These are phyloP conservation scores for Fraxinus pennsylvanica DNA, from an alignment of 257 asterid genomes.

Conservation along the genomic window DNA sequence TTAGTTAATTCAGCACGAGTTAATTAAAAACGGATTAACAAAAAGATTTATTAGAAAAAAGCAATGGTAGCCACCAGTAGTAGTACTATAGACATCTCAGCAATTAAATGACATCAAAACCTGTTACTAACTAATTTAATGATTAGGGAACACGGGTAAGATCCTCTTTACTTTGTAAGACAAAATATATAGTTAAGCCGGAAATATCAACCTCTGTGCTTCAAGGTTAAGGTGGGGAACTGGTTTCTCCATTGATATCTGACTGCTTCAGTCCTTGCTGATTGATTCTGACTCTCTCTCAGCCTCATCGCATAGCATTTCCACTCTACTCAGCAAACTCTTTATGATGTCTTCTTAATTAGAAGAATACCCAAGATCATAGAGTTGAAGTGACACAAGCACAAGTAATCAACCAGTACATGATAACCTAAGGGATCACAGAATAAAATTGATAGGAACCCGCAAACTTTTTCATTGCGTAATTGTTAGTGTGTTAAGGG, in stretches of 20 bases:
- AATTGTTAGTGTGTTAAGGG: neutral
- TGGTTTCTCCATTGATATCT: constrained; percentile 37
- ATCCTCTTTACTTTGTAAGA: constrained; percentile 12
- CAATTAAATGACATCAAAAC: constrained; percentile 16
- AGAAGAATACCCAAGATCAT: constrained; percentile 31
- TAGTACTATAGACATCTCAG: constrained; percentile 14
- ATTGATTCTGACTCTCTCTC: constrained; percentile 53
- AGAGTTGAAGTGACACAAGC: constrained; percentile 15
- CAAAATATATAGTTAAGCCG: constrained; percentile 3
- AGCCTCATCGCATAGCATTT: constrained; percentile 76
- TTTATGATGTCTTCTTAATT: constrained; percentile 77
- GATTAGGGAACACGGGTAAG: constrained; percentile 17
- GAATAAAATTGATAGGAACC: neutral
- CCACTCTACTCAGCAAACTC: constrained; percentile 89
- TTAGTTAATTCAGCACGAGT: neutral
- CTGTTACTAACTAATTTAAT: neutral
- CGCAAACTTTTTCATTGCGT: neutral
- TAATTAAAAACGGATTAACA: constrained; percentile 5
- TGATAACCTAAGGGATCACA: constrained; percentile 18
- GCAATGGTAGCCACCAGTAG: neutral
- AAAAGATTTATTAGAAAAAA: constrained; percentile 13
- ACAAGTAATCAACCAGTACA: constrained; percentile 14
- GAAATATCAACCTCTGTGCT: constrained; percentile 51
- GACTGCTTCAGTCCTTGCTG: constrained; percentile 36
- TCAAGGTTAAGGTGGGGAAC: constrained; percentile 53